phyloP scores from a whole-genome alignment of 345 rosid genomes.

The Eucalyptus tenuipes region DNA sequence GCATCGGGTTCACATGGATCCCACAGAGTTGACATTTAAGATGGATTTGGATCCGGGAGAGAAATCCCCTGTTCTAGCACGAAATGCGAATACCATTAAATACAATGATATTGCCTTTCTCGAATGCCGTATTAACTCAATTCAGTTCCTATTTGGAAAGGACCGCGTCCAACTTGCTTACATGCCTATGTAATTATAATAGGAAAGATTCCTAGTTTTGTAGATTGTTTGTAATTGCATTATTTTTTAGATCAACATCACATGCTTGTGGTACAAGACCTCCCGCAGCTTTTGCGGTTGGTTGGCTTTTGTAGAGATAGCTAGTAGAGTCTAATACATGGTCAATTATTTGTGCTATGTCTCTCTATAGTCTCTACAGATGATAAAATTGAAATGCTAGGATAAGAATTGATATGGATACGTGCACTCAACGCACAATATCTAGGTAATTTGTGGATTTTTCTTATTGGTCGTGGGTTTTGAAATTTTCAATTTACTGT shows the following conservation, averaged over 20 bases:
- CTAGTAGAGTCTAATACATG: neutral
- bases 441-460: neutral
- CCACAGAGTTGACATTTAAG: neutral
- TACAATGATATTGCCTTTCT: neutral
- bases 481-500: neutral
- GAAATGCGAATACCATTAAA: neutral
- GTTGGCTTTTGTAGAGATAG: neutral
- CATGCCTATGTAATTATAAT: neutral
- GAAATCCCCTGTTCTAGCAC: neutral
- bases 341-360: neutral
- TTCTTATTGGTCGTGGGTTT: neutral
- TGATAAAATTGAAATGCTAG: neutral
- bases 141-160: neutral
- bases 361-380: neutral
- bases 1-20: neutral
- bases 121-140: neutral
- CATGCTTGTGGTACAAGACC: neutral
- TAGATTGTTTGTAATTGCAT: neutral
- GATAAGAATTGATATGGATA: neutral
- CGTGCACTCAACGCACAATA: fast-evolving
- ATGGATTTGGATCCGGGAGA: neutral
- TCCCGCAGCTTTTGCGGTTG: neutral
- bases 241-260: neutral
- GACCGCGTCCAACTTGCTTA: neutral
- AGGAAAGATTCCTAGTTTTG: neutral